Evolutionary conservation across 192 early-diverging fungal species (phyloP), one percentile per base, ranked within the genome.

Genomic region (Gigaspora rosea): DNA sequence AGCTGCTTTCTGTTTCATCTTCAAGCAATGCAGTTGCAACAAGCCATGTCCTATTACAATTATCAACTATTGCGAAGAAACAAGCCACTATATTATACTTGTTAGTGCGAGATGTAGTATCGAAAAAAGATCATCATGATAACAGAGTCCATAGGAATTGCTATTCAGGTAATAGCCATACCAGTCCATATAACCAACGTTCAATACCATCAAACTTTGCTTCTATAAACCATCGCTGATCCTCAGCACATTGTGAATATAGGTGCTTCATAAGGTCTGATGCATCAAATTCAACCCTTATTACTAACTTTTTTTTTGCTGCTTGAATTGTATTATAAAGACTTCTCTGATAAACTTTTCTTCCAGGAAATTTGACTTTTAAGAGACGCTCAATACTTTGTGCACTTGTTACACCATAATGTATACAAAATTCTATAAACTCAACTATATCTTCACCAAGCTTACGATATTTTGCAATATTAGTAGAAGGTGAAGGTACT

Each of bases 81-180:
- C 61, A 63, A 62, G 59, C 59, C 12, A 62, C 27, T 27, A 62
- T 62, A 63, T 63, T 63, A 63, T 63, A 63, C 33, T 63, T 63
- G 13, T 63, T 63, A 2, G 27, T 62, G 0, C 8, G 27, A 10
- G 8, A 62, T 8, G 59, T 63, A 32, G 33, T 63, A 36, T 63
- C 33, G 15, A 63, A 63, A 63, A 63, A 36, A 63, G 6, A 10
- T 35, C 11, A 63, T 63, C 33, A 63, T 63, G 0, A 63, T 63
- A 63, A 12, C 32, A 12, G 27, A 0, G 61, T 63, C 13, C 33
- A 63, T 33, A 63, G 15, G 33, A 33, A 63, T 36, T 63, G 32
- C 4, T 63, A 7, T 36, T 63, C 61, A 33, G 33, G 13, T 33
- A 2, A 8, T 35, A 63, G 4, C 33, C 61, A 36, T 33, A 63